These are phyloP conservation scores for Sclerotinia glacialis DNA, from an alignment of 2,329 filamentous ascomycete species.

Conservation along the genomic window DNA sequence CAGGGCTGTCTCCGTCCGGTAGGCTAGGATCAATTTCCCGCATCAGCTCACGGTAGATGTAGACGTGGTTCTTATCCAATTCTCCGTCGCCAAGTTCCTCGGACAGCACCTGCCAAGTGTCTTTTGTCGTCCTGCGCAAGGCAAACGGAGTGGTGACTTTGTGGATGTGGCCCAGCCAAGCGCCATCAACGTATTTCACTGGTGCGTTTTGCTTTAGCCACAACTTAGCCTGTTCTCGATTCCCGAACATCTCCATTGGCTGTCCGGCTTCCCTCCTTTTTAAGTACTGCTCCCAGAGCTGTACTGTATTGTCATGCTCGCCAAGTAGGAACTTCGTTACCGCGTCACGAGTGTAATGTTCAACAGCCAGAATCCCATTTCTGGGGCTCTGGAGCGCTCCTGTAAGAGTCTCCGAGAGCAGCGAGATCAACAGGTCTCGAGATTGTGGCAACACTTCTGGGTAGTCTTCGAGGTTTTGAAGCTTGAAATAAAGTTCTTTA, in stretches of 20 bases:
- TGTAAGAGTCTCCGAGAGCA: conserved; percentile 37
- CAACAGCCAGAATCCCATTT: too few relatives aligned
- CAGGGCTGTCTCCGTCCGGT: conserved; percentile 24
- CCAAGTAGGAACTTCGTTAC: too few relatives aligned
- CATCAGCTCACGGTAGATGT: conserved; percentile 39
- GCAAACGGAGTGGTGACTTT: conserved; percentile 46
- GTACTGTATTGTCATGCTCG: too few relatives aligned
- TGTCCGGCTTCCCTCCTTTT: too few relatives aligned
- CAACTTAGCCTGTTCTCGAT: too few relatives aligned
- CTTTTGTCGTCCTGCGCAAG: conserved; percentile 42
- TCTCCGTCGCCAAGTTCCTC: conserved; percentile 53
- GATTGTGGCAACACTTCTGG: conserved; percentile 40
- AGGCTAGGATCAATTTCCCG: conserved; percentile 35
- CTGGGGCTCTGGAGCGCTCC: too few relatives aligned
- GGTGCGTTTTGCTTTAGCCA: too few relatives aligned
- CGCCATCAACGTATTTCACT: conserved; percentile 43
- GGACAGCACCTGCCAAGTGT: conserved; percentile 49
- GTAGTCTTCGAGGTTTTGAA: conserved; percentile 44
- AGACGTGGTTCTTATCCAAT: conserved; percentile 46
- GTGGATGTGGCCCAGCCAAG: conserved; percentile 49
- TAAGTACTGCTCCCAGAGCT: too few relatives aligned
- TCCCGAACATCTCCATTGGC: too few relatives aligned
- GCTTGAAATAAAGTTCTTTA: conserved; percentile 43
- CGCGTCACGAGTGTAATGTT: too few relatives aligned
- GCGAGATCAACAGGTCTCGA: conserved; percentile 39